Evolutionary conservation across 2,329 filamentous ascomycete species (phyloP).

Genomic region (Purpureocillium lavendulum): DNA sequence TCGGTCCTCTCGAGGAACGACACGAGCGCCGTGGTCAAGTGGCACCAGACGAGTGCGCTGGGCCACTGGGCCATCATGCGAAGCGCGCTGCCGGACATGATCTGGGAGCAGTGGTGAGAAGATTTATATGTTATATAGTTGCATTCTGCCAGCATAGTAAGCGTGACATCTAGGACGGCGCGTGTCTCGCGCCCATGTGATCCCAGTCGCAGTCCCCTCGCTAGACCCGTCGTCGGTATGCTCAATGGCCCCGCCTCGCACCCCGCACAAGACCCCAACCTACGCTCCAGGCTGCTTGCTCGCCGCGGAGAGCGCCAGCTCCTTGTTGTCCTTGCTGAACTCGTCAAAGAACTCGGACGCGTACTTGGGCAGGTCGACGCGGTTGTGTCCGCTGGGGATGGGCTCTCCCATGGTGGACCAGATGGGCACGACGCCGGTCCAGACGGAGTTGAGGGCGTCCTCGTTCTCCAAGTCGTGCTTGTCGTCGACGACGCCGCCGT

Average conservation of each 20-base stretch:
- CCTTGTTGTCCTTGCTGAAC: constrained; percentile 25
- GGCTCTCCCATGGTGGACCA: constrained; percentile 57
- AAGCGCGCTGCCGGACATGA: constrained; percentile 61
- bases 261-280: too few species aligned
- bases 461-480: constrained; percentile 36
- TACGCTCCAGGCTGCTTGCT: constrained; percentile 8
- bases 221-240: too few species aligned
- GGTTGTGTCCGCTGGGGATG: constrained; percentile 50
- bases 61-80: constrained; percentile 94
- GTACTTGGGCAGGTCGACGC: constrained; percentile 53
- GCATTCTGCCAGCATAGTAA: neutral
- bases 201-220: neutral
- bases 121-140: neutral
- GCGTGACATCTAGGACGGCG: too few species aligned
- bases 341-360: constrained; percentile 36
- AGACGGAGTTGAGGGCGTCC: constrained; percentile 31
- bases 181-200: too few species aligned
- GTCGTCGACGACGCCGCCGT: constrained; percentile 53
- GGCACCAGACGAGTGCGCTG: constrained; percentile 67
- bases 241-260: too few species aligned
- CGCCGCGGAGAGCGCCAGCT: constrained; percentile 17
- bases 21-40: constrained; percentile 57
- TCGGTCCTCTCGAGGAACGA: constrained; percentile 54
- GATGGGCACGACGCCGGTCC: constrained; percentile 54
- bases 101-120: constrained; percentile 80